These are phyloP conservation scores for Phytophthora constricta DNA, from an alignment of 352 stramenopile species.

Conservation along the genomic window DNA sequence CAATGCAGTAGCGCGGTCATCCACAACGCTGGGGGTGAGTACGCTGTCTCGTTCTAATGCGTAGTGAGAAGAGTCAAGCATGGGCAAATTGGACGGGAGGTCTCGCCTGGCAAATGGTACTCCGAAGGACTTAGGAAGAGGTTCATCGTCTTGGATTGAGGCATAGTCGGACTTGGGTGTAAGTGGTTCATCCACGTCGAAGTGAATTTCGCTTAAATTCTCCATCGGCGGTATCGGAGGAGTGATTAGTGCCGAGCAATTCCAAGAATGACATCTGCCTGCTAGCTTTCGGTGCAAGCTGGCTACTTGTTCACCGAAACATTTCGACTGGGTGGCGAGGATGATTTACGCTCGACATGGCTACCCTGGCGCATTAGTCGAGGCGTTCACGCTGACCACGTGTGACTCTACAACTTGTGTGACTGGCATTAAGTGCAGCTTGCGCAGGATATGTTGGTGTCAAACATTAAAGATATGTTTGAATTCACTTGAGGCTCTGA, in stretches of 20 bases:
- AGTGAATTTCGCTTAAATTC: background rate
- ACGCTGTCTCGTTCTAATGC: constrained; percentile 14
- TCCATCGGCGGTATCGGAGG: background rate
- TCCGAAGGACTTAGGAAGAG: constrained; percentile 1
- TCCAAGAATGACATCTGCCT: background rate
- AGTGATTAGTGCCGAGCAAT: background rate
- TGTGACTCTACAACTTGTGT: too few relatives aligned
- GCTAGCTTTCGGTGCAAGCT: too few relatives aligned
- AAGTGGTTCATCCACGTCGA: constrained; percentile 9
- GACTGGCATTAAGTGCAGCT: too few relatives aligned
- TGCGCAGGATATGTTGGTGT: too few relatives aligned
- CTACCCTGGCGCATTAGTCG: too few relatives aligned
- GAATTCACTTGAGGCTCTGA: too few relatives aligned
- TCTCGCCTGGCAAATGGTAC: constrained; percentile 6
- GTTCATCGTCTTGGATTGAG: constrained; percentile 10
- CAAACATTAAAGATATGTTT: too few relatives aligned
- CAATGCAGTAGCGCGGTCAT: constrained; percentile 13
- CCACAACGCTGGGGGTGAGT: constrained; percentile 1
- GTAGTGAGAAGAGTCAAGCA: constrained; percentile 17
- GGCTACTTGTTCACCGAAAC: too few relatives aligned
- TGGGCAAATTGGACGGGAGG: constrained; percentile 13
- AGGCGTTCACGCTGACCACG: too few relatives aligned
- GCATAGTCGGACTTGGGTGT: constrained; percentile 14
- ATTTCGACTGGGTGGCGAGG: background rate
- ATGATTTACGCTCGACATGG: background rate